A percentile compares a stretch with the other conserved stretches of the same genome.
phyloP scores from a whole-genome alignment of 306 rosid species.

The Bauhinia variegata region DNA sequence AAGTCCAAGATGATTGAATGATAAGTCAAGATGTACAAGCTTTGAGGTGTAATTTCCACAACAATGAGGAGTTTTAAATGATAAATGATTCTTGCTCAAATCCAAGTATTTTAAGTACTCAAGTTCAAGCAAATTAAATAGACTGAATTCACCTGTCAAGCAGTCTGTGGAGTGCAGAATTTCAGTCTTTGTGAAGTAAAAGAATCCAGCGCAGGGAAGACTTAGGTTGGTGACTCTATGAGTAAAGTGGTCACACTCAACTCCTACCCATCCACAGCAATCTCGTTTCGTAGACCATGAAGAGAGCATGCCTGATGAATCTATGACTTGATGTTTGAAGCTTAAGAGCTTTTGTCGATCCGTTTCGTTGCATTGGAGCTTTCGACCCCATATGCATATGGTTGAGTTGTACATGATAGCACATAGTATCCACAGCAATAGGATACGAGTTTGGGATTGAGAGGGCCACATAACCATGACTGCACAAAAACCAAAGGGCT shows the following conservation, averaged over 20 bases:
- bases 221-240: neutral
- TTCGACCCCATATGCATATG: neutral
- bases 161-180: too few relatives aligned
- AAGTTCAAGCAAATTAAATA: neutral
- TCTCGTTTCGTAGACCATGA: neutral
- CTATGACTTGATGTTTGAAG: neutral
- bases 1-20: neutral
- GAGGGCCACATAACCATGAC: too few relatives aligned
- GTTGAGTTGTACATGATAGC: neutral
- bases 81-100: neutral
- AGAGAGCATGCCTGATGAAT: neutral
- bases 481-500: too few relatives aligned
- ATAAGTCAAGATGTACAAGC: too few relatives aligned
- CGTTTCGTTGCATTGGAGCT: neutral
- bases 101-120: neutral
- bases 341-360: neutral
- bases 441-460: too few relatives aligned
- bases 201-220: neutral
- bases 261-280: neutral
- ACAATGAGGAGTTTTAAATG: neutral
- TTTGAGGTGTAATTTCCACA: too few relatives aligned
- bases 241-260: neutral
- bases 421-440: too few relatives aligned
- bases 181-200: neutral
- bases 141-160: neutral